phyloP scores from a whole-genome alignment of 805 yeast genomes.

The Wickerhamomyces pijperi region DNA sequence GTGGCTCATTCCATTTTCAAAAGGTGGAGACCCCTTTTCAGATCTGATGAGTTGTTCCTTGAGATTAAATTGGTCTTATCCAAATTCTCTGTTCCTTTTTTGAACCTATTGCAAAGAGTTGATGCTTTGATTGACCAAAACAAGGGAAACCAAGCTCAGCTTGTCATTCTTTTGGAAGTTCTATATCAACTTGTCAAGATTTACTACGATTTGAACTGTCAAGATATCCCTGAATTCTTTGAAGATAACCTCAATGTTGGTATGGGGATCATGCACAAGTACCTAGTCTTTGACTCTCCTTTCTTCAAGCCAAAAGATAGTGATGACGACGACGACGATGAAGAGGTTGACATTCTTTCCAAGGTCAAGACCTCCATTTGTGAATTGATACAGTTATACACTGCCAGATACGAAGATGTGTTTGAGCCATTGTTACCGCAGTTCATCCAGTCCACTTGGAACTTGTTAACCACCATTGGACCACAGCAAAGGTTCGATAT shows the following conservation, averaged over 20 bases:
- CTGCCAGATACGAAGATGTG: conserved; percentile 86
- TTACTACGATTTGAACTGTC: conserved; percentile 90
- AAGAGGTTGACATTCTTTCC: conserved; percentile 57
- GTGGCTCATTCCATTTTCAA: conserved; percentile 95
- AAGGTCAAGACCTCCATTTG: conserved; percentile 72
- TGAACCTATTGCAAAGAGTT: conserved; percentile 53
- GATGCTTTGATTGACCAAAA: conserved; percentile 51
- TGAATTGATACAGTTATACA: conserved; percentile 76
- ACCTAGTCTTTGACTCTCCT: conserved; percentile 49
- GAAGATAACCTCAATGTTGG: conserved; percentile 78
- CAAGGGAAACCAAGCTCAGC: conserved; percentile 33
- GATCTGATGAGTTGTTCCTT: conserved; percentile 79
- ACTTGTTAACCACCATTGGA: conserved; percentile 53
- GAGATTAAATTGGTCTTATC: conserved; percentile 84
- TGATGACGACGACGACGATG: conserved; percentile 62
- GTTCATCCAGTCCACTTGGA: conserved; percentile 80
- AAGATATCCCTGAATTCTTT: conserved; percentile 95
- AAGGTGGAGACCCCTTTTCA: conserved; percentile 91
- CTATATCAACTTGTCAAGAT: conserved; percentile 64
- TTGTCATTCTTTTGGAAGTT: conserved; percentile 55
- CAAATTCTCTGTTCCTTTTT: conserved; percentile 72
- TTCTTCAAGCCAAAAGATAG: conserved; percentile 46
- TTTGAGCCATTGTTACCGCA: conserved; percentile 67
- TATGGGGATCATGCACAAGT: conserved; percentile 75
- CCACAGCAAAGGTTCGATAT: conserved; percentile 73